Evolutionary conservation across 768 basidiomycete genomes (phyloP), one percentile per base, ranked within the genome.

Genomic region (Coprinellus micaceus): DNA sequence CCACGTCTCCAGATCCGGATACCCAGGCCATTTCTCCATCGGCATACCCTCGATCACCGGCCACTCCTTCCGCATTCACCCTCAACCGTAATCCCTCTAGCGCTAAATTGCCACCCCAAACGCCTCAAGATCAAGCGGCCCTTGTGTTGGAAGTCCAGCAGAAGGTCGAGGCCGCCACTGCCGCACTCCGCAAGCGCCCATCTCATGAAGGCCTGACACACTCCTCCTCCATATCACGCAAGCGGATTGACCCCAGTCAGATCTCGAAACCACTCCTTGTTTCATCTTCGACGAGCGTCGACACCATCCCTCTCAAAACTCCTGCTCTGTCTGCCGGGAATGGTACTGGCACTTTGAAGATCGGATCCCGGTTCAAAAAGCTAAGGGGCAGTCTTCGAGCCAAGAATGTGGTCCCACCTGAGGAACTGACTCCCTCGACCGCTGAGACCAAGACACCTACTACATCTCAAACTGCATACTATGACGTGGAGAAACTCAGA

Each of bases 331-430:
- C 79, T 26, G 80, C 78, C 53, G 66, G 78, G 36, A 74, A 72
- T 62, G 61, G 71, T 63, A 59, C 77, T 63, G 67, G 77, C 39
- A 63, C 78, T 54, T 82, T 81, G 0, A 88, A 82, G 66, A 79
- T 92, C 57, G 85, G 87, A 44, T 82, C 84, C 39, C 83, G 89
- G 22, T 83, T 93, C 75, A 86, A 82, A 69, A 85, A 81, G 64
- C 71, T 93, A 47, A 78, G 85, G 52, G 81, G 88, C 50, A 86
- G 87, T 0, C 72, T 92, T 56, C 80, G 86, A 41, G 74, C 82
- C 26, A 79, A 78, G 55, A 66, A 73, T 37, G 61, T 72, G n/a
- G 61, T 70, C 17, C 64, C 74, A 12, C 72, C 69, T 21, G 81
- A 82, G 21, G 87, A 89, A 56, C 64, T 75, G 15, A 73, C 76